Evolutionary conservation across 352 stramenopile genomes (phyloP).

Genomic region (Phytophthora pini): DNA sequence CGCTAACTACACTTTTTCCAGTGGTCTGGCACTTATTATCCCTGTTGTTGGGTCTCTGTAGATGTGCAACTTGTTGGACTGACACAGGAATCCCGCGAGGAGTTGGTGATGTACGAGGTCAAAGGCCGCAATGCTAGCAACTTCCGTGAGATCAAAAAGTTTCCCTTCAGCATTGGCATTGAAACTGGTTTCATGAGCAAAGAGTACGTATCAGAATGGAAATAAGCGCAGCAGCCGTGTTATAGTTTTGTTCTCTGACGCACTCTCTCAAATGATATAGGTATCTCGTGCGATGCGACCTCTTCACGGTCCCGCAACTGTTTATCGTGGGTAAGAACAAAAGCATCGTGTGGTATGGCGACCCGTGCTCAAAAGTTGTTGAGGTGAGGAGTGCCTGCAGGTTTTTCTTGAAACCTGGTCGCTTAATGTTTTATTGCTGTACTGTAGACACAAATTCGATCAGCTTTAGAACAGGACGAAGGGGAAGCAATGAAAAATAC

Average conservation of each 20-base stretch:
- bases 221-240: not conserved
- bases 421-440: not conserved
- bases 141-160: constrained; percentile 58
- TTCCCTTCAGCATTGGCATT: constrained; percentile 69
- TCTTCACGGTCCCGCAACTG: constrained; percentile 56
- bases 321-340: constrained; percentile 72
- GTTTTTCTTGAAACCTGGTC: not conserved
- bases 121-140: constrained; percentile 63
- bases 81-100: constrained; percentile 73
- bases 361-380: constrained; percentile 38
- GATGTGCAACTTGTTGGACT: constrained; percentile 67
- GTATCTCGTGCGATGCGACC: constrained; percentile 70
- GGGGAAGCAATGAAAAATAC: constrained; percentile 9
- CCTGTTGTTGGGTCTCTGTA: constrained; percentile 16
- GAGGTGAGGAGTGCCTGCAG: constrained; percentile 33
- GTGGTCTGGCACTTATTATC: constrained; percentile 10
- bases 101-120: constrained; percentile 64
- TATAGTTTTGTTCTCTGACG: constrained; percentile 6
- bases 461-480: constrained; percentile 43
- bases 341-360: constrained; percentile 68
- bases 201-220: constrained; percentile 40
- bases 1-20: constrained; percentile 5
- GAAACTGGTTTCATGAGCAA: constrained; percentile 79
- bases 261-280: constrained; percentile 23
- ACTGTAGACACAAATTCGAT: constrained; percentile 34